These are phyloP conservation scores for Linum lewisii DNA, from an alignment of 345 rosid species.

Conservation along the genomic window DNA sequence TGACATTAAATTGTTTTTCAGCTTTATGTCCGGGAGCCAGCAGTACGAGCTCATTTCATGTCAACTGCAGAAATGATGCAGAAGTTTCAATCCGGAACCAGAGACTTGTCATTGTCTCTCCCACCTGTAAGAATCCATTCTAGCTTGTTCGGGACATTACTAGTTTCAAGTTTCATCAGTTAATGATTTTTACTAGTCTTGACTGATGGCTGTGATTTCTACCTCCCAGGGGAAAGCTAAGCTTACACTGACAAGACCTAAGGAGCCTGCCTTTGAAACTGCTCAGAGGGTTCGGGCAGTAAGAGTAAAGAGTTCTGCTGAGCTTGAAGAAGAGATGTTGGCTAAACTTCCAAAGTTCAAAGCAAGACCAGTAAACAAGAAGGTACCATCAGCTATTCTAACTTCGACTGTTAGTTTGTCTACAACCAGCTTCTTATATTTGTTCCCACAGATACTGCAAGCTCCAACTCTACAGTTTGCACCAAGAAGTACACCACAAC, in stretches of 20 bases:
- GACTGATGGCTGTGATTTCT: slow-evolving; percentile 19
- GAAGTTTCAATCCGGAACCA: slow-evolving; percentile 77
- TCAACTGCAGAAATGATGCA: slow-evolving; percentile 80
- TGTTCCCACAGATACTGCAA: slow-evolving; percentile 47
- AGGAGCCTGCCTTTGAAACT: slow-evolving; percentile 90
- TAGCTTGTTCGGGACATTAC: background rate
- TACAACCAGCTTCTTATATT: background rate
- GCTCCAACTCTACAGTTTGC: slow-evolving; percentile 52
- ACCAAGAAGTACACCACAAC: slow-evolving; percentile 68
- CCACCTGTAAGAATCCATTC: slow-evolving; percentile 30
- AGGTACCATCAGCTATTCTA: slow-evolving; percentile 31
- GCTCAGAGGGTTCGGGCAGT: slow-evolving; percentile 74
- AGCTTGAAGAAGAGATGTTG: slow-evolving; percentile 98
- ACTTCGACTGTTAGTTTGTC: slow-evolving; percentile 7
- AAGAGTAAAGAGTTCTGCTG: slow-evolving; percentile 75
- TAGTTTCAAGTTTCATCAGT: slow-evolving; percentile 7
- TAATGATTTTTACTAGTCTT: too few species aligned
- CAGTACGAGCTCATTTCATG: slow-evolving; percentile 37
- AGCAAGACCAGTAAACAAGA: slow-evolving; percentile 95
- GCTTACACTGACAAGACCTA: slow-evolving; percentile 82
- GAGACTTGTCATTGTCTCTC: slow-evolving; percentile 51
- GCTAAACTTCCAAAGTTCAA: slow-evolving; percentile 92
- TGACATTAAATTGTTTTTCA: slow-evolving; percentile 10
- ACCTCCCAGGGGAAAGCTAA: slow-evolving; percentile 41
- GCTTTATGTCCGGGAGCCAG: slow-evolving; percentile 52